These are phyloP conservation scores for Cladosporium cucumerinum DNA, from an alignment of 2,329 filamentous ascomycete genomes.

Conservation along the genomic window DNA sequence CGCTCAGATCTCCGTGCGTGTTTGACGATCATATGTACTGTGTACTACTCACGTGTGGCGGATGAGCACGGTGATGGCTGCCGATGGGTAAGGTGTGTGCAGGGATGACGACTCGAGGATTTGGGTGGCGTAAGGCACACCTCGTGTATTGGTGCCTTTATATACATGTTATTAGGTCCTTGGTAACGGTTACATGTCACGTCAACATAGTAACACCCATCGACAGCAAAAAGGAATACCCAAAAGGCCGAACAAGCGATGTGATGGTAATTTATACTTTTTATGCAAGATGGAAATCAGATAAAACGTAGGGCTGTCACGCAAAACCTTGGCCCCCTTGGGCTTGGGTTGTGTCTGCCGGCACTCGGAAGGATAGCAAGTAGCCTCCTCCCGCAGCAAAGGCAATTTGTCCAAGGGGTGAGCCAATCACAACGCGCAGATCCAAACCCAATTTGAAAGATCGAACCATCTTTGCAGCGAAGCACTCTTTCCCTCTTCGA, in stretches of 20 bases:
- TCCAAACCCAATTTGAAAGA: not conserved
- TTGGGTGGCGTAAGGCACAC: not conserved
- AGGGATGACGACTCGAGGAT: not conserved
- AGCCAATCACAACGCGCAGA: not conserved
- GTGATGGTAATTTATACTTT: not conserved
- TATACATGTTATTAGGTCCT: not conserved
- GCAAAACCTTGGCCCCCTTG: not conserved
- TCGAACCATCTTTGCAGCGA: not conserved
- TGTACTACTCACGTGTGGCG: not conserved
- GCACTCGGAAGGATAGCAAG: not conserved
- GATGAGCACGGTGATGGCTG: not conserved
- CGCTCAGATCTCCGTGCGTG: not conserved
- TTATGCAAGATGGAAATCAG: not conserved
- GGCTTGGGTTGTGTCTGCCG: not conserved
- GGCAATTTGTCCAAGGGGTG: conserved; percentile 5
- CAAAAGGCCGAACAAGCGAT: not conserved
- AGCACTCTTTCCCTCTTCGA: not conserved
- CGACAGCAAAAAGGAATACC: not conserved
- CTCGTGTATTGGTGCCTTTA: not conserved
- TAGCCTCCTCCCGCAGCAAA: not conserved
- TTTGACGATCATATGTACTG: not conserved
- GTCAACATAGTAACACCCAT: too few species aligned
- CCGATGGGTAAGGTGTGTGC: not conserved
- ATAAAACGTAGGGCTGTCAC: not conserved
- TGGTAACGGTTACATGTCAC: not conserved